phyloP scores from a whole-genome alignment of 345 rosid genomes.

The Conringia planisiliqua region DNA sequence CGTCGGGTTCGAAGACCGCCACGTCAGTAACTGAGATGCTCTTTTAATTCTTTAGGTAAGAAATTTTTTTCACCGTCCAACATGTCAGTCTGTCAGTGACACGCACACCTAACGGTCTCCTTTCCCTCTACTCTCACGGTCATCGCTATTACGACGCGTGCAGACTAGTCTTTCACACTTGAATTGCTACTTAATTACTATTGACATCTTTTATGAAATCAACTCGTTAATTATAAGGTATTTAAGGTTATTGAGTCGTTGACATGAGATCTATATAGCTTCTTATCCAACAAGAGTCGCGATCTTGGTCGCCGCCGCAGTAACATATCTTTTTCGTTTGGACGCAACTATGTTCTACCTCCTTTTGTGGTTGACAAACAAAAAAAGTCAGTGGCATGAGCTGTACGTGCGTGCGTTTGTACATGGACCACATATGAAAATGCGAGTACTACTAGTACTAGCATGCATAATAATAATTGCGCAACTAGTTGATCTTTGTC shows the following conservation, averaged over 20 bases:
- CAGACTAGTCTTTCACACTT: not conserved
- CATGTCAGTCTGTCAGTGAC: constrained; percentile 16
- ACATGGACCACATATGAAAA: not conserved
- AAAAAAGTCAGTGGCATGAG: not conserved
- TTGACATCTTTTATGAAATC: not conserved
- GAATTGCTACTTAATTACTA: not conserved
- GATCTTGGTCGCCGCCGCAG: not conserved
- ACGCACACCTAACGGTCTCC: constrained; percentile 3
- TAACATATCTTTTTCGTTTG: not conserved
- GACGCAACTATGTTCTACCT: not conserved
- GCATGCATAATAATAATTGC: not conserved
- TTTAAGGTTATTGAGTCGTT: not conserved
- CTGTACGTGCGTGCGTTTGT: not conserved
- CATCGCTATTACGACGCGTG: not conserved
- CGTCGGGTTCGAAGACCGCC: constrained; percentile 1
- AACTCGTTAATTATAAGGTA: not conserved
- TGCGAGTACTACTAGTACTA: not conserved
- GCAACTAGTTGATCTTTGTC: not conserved
- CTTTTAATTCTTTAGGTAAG: not conserved
- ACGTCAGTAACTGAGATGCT: constrained; percentile 14
- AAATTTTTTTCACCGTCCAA: constrained; percentile 11
- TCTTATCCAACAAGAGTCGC: not conserved
- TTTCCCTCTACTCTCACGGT: not conserved
- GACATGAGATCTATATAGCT: not conserved
- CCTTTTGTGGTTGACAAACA: not conserved